These are phyloP conservation scores for Apiotrichum gracile DNA, from an alignment of 1,284 basidiomycete genomes.

Conservation along the genomic window DNA sequence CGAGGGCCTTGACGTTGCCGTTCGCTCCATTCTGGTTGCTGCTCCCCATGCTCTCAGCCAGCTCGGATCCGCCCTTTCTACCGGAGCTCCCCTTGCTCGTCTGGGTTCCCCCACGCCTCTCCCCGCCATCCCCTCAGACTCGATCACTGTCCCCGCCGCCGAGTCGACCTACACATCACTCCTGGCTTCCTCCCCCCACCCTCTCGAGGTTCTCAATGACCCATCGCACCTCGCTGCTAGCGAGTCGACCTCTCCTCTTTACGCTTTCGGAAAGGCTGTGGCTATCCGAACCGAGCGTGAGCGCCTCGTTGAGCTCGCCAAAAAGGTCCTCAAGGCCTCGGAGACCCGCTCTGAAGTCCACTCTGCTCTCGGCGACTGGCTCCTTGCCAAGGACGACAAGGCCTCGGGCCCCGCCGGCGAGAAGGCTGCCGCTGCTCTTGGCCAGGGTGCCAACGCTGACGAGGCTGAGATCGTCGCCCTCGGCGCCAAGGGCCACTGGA, in stretches of 20 bases:
- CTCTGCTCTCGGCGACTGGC: slow-evolving; percentile 66
- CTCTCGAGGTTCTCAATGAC: slow-evolving; percentile 79
- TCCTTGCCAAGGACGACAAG: slow-evolving; percentile 60
- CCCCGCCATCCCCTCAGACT: slow-evolving; percentile 51
- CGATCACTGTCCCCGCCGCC: slow-evolving; percentile 63
- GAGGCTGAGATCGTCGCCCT: slow-evolving; percentile 54
- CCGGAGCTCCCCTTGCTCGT: slow-evolving; percentile 29
- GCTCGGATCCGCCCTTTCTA: slow-evolving; percentile 38
- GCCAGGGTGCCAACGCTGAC: slow-evolving; percentile 39
- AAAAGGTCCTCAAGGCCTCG: slow-evolving; percentile 53
- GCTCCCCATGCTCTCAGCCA: slow-evolving; percentile 36
- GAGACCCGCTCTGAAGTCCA: slow-evolving; percentile 56
- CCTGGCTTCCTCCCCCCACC: slow-evolving; percentile 74
- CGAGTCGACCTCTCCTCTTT: slow-evolving; percentile 86
- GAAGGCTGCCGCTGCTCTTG: slow-evolving; percentile 56
- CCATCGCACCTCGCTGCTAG: slow-evolving; percentile 64
- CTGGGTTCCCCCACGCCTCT: slow-evolving; percentile 26
- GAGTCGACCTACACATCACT: slow-evolving; percentile 89
- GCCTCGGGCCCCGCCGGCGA: slow-evolving; percentile 59
- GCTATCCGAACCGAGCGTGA: slow-evolving; percentile 68
- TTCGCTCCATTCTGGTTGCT: slow-evolving; percentile 44
- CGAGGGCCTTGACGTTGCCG: slow-evolving; percentile 32
- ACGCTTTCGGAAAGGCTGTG: slow-evolving; percentile 83
- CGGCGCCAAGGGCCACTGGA: slow-evolving; percentile 58
- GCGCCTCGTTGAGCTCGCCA: slow-evolving; percentile 59